Base-by-base conservation (phyloP, 164 flowering plant genomes). In the Vitis amurensis region DNA sequence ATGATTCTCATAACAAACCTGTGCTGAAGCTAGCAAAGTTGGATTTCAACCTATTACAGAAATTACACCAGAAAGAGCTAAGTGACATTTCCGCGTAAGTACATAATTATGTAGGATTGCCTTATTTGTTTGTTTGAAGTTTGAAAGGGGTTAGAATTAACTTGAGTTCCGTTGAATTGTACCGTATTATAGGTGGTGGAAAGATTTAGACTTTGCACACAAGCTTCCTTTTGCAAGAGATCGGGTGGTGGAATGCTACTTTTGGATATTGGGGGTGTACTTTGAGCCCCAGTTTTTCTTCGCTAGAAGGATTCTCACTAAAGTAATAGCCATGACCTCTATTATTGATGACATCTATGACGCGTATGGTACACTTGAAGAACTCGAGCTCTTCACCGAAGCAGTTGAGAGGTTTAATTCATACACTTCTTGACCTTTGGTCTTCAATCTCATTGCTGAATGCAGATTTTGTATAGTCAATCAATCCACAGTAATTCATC, bases 151-250 rank as follows among this genome's bases (percentile, higher is more conserved):
- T 23, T 23, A 23, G 23, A 23, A 1, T 23, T 23, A 23, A 23
- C 23, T 1, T 23, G 23, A 23, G 23, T 23, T 23, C 23, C 23
- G 23, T 23, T 23, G 23, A 31, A 31, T 29, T 17, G 11, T n/a
- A 31, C 44, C 0, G 44, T 31, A 7, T 64, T 73, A 12, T 55
- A 84, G 83, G 76, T 81, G 85, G 85, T 77, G 83, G 83, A 80
- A 82, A 50, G 80, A 74, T 6, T 51, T 79, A 7, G 78, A 78
- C 17, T 17, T 78, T 17, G 64, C 64, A 1, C 59, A 10, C 2
- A 80, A 85, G 58, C 30, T 81, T 0, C 82, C 84, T 14, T 80
- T 59, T 68, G 77, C 76, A 14, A 72, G 89, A 67, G 78, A 84
- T 31, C 71, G 86, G 55, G 11, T 84, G 14, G 76, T 78, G 1